Percentiles rank a stretch among this genome's conserved stretches.
phyloP scores from a whole-genome alignment of 805 yeast species.

The Ogataea salicorniae region DNA sequence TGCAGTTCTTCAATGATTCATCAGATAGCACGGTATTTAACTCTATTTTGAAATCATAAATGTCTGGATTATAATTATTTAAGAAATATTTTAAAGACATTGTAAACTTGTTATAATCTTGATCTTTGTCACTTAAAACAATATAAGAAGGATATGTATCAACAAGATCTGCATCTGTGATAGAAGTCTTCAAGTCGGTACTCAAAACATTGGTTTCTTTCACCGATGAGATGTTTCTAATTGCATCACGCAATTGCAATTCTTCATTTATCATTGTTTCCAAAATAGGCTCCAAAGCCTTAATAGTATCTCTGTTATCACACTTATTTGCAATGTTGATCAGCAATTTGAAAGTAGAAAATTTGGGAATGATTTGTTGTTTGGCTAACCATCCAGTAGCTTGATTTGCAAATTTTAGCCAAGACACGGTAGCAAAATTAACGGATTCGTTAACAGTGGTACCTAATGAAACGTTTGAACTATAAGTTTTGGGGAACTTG shows the following conservation, averaged over 20 bases:
- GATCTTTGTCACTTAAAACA: conserved; percentile 24
- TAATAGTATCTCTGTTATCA: conserved; percentile 35
- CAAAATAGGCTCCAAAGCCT: conserved; percentile 31
- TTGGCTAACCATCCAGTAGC: conserved; percentile 47
- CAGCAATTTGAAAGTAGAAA: conserved; percentile 46
- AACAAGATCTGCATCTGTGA: conserved; percentile 50
- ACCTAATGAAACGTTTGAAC: conserved; percentile 50
- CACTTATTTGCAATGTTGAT: conserved; percentile 41
- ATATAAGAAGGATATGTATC: conserved; percentile 53
- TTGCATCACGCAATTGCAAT: conserved; percentile 33
- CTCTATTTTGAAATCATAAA: conserved; percentile 31
- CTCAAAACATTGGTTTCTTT: conserved; percentile 25
- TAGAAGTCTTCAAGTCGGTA: conserved; percentile 30
- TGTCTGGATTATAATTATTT: conserved; percentile 11
- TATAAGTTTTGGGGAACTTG: conserved; percentile 51
- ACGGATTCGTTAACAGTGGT: conserved; percentile 51
- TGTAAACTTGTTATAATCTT: conserved; percentile 28
- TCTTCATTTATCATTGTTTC: conserved; percentile 37
- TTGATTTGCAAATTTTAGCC: conserved; percentile 48
- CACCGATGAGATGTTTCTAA: conserved; percentile 31
- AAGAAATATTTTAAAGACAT: conserved; percentile 31
- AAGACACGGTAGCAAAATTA: conserved; percentile 49
- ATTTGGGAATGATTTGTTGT: conserved; percentile 46
- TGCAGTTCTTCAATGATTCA: conserved; percentile 40
- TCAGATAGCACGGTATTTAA: conserved; percentile 47